Evolutionary conservation across 2,329 filamentous ascomycete species (phyloP), one percentile per base, ranked within the genome.

Genomic region (Diaporthe helianthi): DNA sequence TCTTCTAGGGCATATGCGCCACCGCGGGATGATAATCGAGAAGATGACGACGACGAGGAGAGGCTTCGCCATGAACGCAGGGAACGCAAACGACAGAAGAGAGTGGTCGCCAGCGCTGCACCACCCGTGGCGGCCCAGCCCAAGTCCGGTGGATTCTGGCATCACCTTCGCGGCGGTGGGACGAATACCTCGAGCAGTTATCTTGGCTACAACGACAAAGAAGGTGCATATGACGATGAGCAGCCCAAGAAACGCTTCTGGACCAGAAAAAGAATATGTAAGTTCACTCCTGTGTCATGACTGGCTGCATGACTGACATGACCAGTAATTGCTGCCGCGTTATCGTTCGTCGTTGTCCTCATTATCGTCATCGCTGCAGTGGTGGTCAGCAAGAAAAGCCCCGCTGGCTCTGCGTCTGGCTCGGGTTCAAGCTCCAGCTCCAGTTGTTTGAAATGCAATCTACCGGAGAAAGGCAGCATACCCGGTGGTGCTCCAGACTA

Each of bases 321-420:
- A 33, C 69, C 66, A 88, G 86, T 85, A 81, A 87, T 92, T 71
- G 83, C 87, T 52, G 80, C 87, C 5, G 86, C 84, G 0, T 78
- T 86, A 6, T 75, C 85, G 15, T 74, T 88, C 13, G 76, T 90
- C 22, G 71, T 92, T 10, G 76, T 93, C 8, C 84, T 90, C 60
- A 87, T 94, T 70, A 86, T 93, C 74, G 89, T 93, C 58, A 85
- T 88, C 2, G 86, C 91, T 24, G 91, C 87, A 0, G 88, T 92
- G 4, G 86, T 89, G 8, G 87, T 89, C 49, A 89, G 86, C 72
- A 89, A 90, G 74, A 92, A 91, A 71, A 86, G 86, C 26, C 29
- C 67, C 13, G 58, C 29, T 26, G n/a, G 9, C n/a, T 60, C 68
- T 17, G 17, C 36, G 12, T 38, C 64, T 13, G 41, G 53, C 36